Base-by-base conservation (phyloP, 176 grass and related monocot genomes). In the Hsuehochloa calcarea region DNA sequence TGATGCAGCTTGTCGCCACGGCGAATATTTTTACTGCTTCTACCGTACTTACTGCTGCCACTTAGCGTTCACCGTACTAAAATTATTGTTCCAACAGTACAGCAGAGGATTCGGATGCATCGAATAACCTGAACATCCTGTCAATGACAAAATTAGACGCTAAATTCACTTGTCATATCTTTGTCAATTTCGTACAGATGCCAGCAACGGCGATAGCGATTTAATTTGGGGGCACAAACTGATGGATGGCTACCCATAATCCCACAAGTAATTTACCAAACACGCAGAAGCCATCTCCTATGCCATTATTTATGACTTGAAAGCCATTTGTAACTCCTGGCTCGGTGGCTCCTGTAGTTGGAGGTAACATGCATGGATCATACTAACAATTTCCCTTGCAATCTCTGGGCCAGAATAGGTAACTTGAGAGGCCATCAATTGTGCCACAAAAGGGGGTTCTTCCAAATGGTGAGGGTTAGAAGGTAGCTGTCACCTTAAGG, bases 381-480 rank as follows among this genome's bases (percentile, higher is more conserved):
- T 27, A 14, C 23, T 11, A 62, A 62, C 59, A 13, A 27, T 27
- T 25, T 62, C 4, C 23, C 27, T 62, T 26, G 10, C 58, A 61
- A 12, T 11, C 23, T 61, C 58, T 61, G 58, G 55, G 58, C 55
- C 10, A 61, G 14, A 52, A 74, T 22, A 49, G 17, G 12, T 60
- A 41, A 39, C 16, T 80, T 51, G 16, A 66, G 26, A 66, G 16
- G 23, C 62, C 29, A 14, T 50, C 44, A 68, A 68, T 68, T 50
- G 62, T 37, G 78, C 63, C 60, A 54, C 65, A 49, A 69, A 14
- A 17, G 5, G 22, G 13, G 7, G 6, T 62, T 12, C 11, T 69
- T 41, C 31, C 12, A 25, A 68, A 52, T 81, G 64, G 78, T 6
- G 45, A 26, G n/a, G 14, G 79, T 55, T 81, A 70, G 79, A 69